Base-by-base conservation (phyloP, 768 basidiomycete species). In the Amanita thiersii region DNA sequence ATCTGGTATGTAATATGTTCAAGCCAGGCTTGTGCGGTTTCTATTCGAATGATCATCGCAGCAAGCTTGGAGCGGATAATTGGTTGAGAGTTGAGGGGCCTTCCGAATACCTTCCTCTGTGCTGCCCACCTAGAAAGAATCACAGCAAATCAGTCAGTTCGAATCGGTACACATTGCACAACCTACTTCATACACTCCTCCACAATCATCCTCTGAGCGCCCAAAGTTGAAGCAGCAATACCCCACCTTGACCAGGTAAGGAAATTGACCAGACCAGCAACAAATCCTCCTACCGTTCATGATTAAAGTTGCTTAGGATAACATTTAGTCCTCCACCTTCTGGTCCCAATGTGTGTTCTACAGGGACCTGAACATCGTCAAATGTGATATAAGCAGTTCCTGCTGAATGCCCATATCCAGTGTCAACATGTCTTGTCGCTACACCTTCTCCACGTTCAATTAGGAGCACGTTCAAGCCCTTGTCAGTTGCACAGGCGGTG, bases 1-100 rank as follows among this genome's bases (percentile, higher is more conserved):
- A 91, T 90, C 58, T 92, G 89, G 56, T 80, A 83, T 0, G 89
- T 92, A 40, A 93, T 62, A 43, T 75, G 83, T 64, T 93, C 90
- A 12, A 92, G 63, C 88, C 87, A 92, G n/a, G 69, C 73, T 53
- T 92, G 91, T 7, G 75, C 75, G 19, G 80, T 75, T 57, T 93
- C 90, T 21, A 81, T 69, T 26, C 86, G 80, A 4, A 81, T 72
- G 41, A 89, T 86, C 86, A 91, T 91, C 10, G 62, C 60, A 3
- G 85, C 86, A 26, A 91, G 63, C 65, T 88, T 89, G 26, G 73
- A 62, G 21, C 87, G 73, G 47, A 90, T 78, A 49, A 90, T 85
- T 3, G 86, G 70, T 54, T 83, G 84, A 2, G 75, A 70, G 37
- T 56, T 52, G 31, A 87, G 63, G 15, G 77, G 79, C 59, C 80